Base-by-base conservation (phyloP, 108 stramenopile genomes). In the Fragilaria crotonensis region DNA sequence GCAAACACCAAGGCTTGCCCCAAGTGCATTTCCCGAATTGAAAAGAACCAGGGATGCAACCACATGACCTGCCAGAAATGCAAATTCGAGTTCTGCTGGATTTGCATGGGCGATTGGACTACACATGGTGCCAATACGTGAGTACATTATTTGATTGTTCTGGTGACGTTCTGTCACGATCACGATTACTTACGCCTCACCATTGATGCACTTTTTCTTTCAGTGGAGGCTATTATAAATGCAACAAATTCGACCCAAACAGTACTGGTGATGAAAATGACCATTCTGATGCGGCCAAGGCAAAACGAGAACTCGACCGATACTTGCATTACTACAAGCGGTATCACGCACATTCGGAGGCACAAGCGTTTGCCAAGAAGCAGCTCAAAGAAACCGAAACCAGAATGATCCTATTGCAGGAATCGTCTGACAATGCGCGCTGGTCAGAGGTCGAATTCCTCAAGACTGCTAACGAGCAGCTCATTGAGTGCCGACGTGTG, bases 41-140 rank as follows among this genome's bases (percentile, higher is more conserved):
- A 99, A 75, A 99, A 99, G 76, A 99, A 98, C 72, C 93, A 98
- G 63, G 97, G 97, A 25, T 99, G 97, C 79, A 98, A 97, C 72
- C 97, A 99, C 89, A 99, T 99, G 93, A 94, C 90, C 32, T 80
- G 80, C 63, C 75, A 74, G 33, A 56, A 67, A 26, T 86, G 78
- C 58, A 71, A 78, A 53, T 60, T 76, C 58, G 97, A 99, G 66
- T 99, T 99, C 64, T 99, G 99, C 78, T 99, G 99, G 99, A 98
- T 99, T 61, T 99, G 99, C 64, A 78, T 93, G 84, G 94, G 92
- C 9, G 71, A 85, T 57, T 99, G 98, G 98, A 48, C 48, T 5
- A 88, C 90, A 25, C 99, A 99, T 70, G 99, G 97, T 1, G 83
- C 96, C 36, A 94, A 78, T 58, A 98, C 96, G 36, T 41, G 14